Evolutionary conservation across 2,329 filamentous ascomycete species (phyloP), one percentile per base, ranked within the genome.

Genomic region (Curvularia verruculosa): DNA sequence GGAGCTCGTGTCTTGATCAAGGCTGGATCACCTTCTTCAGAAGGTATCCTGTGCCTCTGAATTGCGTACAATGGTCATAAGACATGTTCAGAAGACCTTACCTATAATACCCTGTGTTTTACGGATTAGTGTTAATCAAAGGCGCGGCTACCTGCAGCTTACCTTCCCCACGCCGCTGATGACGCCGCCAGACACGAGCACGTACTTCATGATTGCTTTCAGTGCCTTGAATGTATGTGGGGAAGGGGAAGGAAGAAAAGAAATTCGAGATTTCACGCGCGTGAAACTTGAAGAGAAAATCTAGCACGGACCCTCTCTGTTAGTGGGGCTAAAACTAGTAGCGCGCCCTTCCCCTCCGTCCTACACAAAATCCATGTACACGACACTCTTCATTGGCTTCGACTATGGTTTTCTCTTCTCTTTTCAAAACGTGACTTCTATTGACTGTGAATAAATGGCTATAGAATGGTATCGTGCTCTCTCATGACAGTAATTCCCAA

Each of bases 181-280:
- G 53, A 75, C 73, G 61, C 89, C 89, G 83, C 89, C 89, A 68
- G 88, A 90, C 66, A 92, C 89, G 66, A 92, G 82, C 78, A 92
- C 87, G 83, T 91, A 91, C 81, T 91, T 91, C 89, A 92, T 92
- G 72, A 80, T 86, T 43, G 69, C 66, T 72, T 73, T 73, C 71
- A 72, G 76, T 68, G 66, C 56, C 75, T 76, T 69, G 72, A 60
- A 70, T 75, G 70, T 68, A 63, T 67, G 73, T 75, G 74, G 73
- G 71, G 75, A 77, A 67, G 61, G 74, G 77, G 77, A 76, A 69
- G 76, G 72, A 77, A 71, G 72, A 72, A 76, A 74, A 64, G 51
- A 53, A 56, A 63, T 57, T 47, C 36, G 52, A 61, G 56, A 59
- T 57, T 62, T 61, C 59, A 57, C 65, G 56, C 64, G 63, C 60